Evolutionary conservation across 2,329 filamentous ascomycete species (phyloP), one percentile per base, ranked within the genome.

Genomic region (Nemania abortiva): DNA sequence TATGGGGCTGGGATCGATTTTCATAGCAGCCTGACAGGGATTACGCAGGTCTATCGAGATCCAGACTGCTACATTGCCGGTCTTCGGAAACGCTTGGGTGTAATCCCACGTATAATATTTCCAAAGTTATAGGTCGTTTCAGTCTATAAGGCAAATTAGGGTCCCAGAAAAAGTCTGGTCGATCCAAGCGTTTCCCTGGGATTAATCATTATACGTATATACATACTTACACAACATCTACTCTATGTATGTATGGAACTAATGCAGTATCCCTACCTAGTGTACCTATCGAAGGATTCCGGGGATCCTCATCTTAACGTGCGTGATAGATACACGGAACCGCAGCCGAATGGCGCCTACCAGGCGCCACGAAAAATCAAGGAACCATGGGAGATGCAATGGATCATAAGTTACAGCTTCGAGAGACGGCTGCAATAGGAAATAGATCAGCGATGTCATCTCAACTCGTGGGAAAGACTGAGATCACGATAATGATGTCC

Each of bases 391-490:
- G 1, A 64, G 53, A 57, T 31, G 62, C 20, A 9, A 29, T 10
- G 34, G 22, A 50, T 15, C 53, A 29, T 20, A 42, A 22, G 42
- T 50, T 42, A 18, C 22, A 39, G 57, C 42, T 22, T 27, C 15
- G 52, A 39, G 42, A 57, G n/a, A 18, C 27, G 9, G 34, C 29
- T 6, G 10, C 9, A 34, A 4, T 34, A 34, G 42, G 22, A 29
- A 22, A 39, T 22, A 42, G 27, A 47, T 64, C 29, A 56, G 42
- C 27, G 62, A 64, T 64, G 53, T 52, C 22, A 57, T 64, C 42
- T 42, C 34, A 57, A 9, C 20, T 9, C 31, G 9, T 34, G 31
- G 9, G 56, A 22, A 29, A 58, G 18, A 50, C 10, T 39, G 52
- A 52, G 34, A 47, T 52, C 52, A 7, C 18, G 34, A 34, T 47